Evolutionary conservation across 257 asterid genomes (phyloP), one percentile per base, ranked within the genome.

Genomic region (Lycium ferocissimum): DNA sequence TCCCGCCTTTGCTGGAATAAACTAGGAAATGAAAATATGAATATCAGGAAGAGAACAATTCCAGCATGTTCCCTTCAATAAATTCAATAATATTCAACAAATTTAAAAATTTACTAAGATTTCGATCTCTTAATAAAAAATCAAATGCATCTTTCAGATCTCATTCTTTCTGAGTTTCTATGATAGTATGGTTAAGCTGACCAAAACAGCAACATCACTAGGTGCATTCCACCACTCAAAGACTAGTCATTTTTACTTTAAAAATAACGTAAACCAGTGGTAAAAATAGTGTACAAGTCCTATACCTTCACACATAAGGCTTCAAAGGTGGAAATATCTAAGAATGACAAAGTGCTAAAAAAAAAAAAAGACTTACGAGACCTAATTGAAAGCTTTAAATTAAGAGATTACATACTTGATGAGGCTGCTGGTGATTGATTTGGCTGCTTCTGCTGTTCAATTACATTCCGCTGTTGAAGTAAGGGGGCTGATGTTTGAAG

Each of bases 361-460:
- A 43, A 22, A 76, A 53, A 72, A 9, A 43, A 22, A 1, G 80
- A 72, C n/a, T 43, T 43, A 10, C 18, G 57, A 45, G 80, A 72
- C 58, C 80, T 43, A 83, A 43, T 47, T 65, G 66, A 85, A 26
- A 86, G 20, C 72, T 80, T 82, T 73, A 73, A 85, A 22, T 78
- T 57, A 49, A 72, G 75, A 54, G 84, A 83, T 69, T 62, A 88
- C 96, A 86, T 89, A 96, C 99, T 89, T 86, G 94, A 81, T 86
- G 98, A 90, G 84, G 88, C 95, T 89, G 95, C 99, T 4, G 94
- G 91, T 84, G 98, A 81, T 88, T 93, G 99, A 90, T 90, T 70
- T 63, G 91, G 85, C 89, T 93, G 98, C 89, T 93, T 94, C 91
- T 91, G 98, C 80, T 93, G 98, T 83, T 96, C 99, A 65, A 91